These are phyloP conservation scores for Peltaster fructicola DNA, from an alignment of 2,329 filamentous ascomycete genomes.

Conservation along the genomic window DNA sequence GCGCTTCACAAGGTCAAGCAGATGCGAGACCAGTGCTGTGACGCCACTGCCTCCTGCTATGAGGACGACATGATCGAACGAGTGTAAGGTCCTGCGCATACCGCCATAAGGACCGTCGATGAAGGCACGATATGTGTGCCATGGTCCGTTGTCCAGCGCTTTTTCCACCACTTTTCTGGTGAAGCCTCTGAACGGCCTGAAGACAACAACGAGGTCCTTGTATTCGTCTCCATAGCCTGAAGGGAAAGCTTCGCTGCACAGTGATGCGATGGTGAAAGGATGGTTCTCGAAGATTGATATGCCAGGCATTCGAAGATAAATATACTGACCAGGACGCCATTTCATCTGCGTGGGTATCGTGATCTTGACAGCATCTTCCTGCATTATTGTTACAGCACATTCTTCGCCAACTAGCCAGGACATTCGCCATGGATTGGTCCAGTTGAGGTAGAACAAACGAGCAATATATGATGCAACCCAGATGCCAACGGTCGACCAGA, in stretches of 20 bases:
- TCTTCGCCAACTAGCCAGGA: constrained; percentile 83
- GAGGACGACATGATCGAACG: constrained; percentile 84
- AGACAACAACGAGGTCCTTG: constrained; percentile 76
- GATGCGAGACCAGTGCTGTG: constrained; percentile 78
- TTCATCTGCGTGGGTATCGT: constrained; percentile 84
- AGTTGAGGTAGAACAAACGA: constrained; percentile 75
- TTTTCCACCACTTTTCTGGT: constrained; percentile 71
- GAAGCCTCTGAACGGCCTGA: constrained; percentile 81
- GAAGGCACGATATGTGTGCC: constrained; percentile 82
- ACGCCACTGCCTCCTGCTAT: constrained; percentile 91
- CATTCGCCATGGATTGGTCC: constrained; percentile 61
- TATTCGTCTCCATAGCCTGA: constrained; percentile 81
- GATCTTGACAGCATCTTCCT: constrained; percentile 88
- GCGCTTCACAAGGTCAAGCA: constrained; percentile 85
- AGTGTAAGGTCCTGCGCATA: constrained; percentile 74
- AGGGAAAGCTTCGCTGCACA: constrained; percentile 84
- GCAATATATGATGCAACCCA: constrained; percentile 58
- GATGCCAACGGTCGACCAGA: constrained; percentile 64
- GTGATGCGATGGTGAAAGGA: constrained; percentile 83
- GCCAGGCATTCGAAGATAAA: constrained; percentile 85
- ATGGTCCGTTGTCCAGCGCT: constrained; percentile 68
- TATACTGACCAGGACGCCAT: constrained; percentile 87
- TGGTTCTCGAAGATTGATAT: constrained; percentile 86
- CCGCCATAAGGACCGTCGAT: constrained; percentile 90
- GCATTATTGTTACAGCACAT: constrained; percentile 72